Conservation (phyloP, 768 basidiomycete genomes). For the Austroboletus eburneus region DNA sequence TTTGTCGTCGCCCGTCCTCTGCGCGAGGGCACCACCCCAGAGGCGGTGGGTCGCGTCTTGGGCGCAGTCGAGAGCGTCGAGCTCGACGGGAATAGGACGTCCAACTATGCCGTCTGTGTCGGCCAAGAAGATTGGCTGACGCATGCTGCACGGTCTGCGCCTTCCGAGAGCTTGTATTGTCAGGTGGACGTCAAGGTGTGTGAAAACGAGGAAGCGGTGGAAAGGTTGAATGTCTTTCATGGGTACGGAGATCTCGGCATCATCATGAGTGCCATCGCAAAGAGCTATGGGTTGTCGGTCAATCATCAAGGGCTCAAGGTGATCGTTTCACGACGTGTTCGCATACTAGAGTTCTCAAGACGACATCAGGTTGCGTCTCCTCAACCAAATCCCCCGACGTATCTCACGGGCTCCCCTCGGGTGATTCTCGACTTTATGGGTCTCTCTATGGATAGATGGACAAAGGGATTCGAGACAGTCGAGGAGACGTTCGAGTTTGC, state of each 20-base stretch:
- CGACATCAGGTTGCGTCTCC: constrained; percentile 26
- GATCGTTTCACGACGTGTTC: constrained; percentile 1
- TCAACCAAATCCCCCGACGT: constrained; percentile 36
- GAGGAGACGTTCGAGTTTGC: constrained; percentile 58
- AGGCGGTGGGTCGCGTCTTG: constrained; percentile 37
- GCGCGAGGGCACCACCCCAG: constrained; percentile 29
- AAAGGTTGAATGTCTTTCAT: constrained; percentile 51
- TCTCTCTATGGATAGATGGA: constrained; percentile 49
- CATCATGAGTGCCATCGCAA: constrained; percentile 57
- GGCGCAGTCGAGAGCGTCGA: constrained; percentile 46
- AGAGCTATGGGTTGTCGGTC: constrained; percentile 46
- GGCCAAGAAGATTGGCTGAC: constrained; percentile 36
- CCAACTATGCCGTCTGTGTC: constrained; percentile 58
- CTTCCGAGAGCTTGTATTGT: constrained; percentile 20
- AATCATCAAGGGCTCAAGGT: constrained; percentile 60
- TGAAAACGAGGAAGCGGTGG: constrained; percentile 43
- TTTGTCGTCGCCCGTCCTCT: constrained; percentile 53
- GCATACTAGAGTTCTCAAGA: constrained; percentile 12
- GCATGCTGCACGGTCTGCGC: constrained; percentile 4
- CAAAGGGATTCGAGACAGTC: constrained; percentile 51
- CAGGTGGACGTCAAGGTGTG: constrained; percentile 69
- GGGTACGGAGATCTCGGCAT: constrained; percentile 72
- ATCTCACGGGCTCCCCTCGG: constrained; percentile 47
- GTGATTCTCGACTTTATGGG: constrained; percentile 55
- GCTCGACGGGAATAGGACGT: constrained; percentile 50